phyloP scores from a whole-genome alignment of 2,329 filamentous ascomycete genomes.

The Arthrobotrys sphaeroides region DNA sequence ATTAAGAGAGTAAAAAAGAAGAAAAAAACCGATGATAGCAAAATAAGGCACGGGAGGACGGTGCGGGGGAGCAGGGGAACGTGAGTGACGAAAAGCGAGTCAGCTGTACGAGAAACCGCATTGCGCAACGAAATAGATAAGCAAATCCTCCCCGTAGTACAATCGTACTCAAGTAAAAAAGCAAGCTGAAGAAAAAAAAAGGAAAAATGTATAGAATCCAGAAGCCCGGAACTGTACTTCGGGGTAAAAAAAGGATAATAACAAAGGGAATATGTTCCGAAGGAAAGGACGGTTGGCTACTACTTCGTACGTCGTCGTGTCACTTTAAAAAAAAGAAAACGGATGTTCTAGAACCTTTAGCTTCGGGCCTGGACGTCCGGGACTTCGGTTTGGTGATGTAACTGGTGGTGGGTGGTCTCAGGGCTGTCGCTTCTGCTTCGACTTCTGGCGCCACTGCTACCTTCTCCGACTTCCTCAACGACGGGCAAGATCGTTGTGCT shows the following conservation, averaged over 20 bases:
- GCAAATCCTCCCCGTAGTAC: conserved; percentile 35
- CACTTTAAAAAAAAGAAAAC: conserved; percentile 28
- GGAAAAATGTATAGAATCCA: neutral
- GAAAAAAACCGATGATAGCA: neutral
- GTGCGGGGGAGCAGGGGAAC: conserved; percentile 32
- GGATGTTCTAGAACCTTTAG: conserved; percentile 13
- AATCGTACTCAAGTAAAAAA: conserved; percentile 42
- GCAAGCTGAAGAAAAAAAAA: conserved; percentile 11
- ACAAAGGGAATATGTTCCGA: conserved; percentile 46
- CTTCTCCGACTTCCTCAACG: conserved; percentile 89
- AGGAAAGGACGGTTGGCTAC: conserved; percentile 43
- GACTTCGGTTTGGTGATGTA: conserved; percentile 38
- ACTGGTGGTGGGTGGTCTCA: conserved; percentile 52
- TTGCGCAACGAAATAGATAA: conserved; percentile 44
- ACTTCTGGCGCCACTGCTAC: conserved; percentile 54
- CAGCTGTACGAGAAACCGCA: conserved; percentile 36
- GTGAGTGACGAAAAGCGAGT: neutral
- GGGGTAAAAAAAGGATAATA: conserved; percentile 7
- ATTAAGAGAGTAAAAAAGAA: conserved; percentile 28
- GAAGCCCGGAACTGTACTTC: conserved; percentile 3
- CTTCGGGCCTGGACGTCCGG: conserved; percentile 41
- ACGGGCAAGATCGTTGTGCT: conserved; percentile 74
- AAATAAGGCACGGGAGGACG: conserved; percentile 4
- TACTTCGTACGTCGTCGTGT: conserved; percentile 18
- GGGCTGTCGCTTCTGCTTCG: conserved; percentile 56